Evolutionary conservation across 805 yeast species (phyloP), one percentile per base, ranked within the genome.

Genomic region (Hanseniaspora lachancei): DNA sequence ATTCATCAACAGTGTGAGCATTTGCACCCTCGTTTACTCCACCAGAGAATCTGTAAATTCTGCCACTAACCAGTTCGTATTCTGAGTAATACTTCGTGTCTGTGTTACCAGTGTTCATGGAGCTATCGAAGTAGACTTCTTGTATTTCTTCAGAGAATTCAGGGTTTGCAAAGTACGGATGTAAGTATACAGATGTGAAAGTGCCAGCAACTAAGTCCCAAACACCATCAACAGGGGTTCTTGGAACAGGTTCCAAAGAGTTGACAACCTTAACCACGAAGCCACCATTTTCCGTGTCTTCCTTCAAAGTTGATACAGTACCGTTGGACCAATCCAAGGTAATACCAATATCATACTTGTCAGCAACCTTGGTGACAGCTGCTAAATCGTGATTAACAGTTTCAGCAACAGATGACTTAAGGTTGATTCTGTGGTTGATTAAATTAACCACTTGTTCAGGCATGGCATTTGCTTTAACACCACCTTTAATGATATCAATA

Each of bases 131-230:
- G 46, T 50, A 56, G 10, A 56, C 53, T 16, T 56, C 54, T 23
- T 51, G 50, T 2, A 38, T 24, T 18, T 50, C 55, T 5, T 55
- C 49, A 15, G 49, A 40, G 12, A 18, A 32, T 2, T 53, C 38
- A 39, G 46, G 50, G 36, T 50, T 50, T 20, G 20, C 24, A 34
- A 56, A 56, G 39, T 49, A 50, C 13, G 54, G 49, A 40, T 51
- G 43, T 21, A 38, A 35, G 41, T 56, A 56, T 24, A 51, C 55
- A 15, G 54, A 52, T 15, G 54, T 24, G 20, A 35, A 49, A 20
- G 82, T 74, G 13, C 89, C 89, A 0, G 82, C 74, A 52, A 84
- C 71, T 34, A 70, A 60, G 9, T 71, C 70, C 85, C 86, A 83
- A 15, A 72, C 67, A 0, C 64, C 67, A 41, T 72, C 74, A 42